Percentiles rank a stretch among this genome's conserved stretches.
Evolutionary conservation across 768 basidiomycete species (phyloP).

Genomic region (Cyathus striatus): DNA sequence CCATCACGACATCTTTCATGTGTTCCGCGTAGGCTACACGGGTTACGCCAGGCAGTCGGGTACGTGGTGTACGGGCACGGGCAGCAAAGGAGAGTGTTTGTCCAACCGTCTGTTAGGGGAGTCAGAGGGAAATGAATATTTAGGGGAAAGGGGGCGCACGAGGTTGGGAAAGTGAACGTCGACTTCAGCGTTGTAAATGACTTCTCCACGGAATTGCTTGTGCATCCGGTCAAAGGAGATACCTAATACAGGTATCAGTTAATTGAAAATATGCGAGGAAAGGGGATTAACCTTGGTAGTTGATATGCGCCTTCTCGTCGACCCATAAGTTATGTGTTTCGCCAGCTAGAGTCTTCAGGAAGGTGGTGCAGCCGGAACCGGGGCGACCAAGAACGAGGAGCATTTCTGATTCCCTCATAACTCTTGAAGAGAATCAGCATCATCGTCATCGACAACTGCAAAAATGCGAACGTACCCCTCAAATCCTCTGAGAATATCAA

Average conservation of each 20-base stretch:
- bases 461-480: no score
- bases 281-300: no score
- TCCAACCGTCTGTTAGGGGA: constrained; percentile 73
- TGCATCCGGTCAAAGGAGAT: constrained; percentile 72
- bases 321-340: constrained; percentile 62
- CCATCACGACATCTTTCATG: constrained; percentile 59
- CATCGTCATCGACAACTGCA: no score
- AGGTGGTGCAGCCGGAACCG: neutral
- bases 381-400: neutral
- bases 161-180: neutral
- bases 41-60: constrained; percentile 62
- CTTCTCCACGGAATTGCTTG: constrained; percentile 73
- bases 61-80: constrained; percentile 71
- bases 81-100: constrained; percentile 75
- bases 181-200: constrained; percentile 77
- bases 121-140: constrained; percentile 78
- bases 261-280: no score
- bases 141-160: neutral
- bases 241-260: no score
- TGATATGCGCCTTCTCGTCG: constrained; percentile 62
- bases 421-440: no score
- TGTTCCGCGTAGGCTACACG: constrained; percentile 50
- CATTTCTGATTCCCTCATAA: no score
- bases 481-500: no score
- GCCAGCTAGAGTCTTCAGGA: neutral